Conservation (phyloP, 495 filamentous ascomycete species). For the Neurospora sp. region DNA sequence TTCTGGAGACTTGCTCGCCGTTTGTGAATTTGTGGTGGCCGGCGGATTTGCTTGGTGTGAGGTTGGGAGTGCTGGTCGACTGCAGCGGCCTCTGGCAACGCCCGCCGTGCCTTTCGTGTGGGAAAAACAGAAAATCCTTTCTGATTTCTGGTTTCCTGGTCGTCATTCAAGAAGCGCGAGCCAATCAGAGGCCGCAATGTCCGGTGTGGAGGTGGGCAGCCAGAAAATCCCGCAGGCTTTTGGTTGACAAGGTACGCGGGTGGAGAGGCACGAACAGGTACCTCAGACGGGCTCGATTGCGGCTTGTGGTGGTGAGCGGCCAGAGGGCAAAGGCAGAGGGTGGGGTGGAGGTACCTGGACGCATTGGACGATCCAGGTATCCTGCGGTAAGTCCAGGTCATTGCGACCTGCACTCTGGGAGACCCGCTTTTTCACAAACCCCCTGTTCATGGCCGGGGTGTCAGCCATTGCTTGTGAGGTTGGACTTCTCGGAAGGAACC, state of each 20-base stretch:
- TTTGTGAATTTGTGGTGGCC: not conserved
- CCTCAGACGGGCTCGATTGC: slow-evolving; percentile 8
- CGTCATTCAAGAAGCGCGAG: slow-evolving; percentile 2
- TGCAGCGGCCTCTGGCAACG: not conserved
- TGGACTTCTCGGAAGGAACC: slow-evolving; percentile 8
- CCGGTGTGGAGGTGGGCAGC: slow-evolving; percentile 5
- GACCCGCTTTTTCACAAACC: slow-evolving; percentile 8
- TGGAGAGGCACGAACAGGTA: slow-evolving; percentile 17
- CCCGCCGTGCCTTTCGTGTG: not conserved
- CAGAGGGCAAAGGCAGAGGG: not conserved
- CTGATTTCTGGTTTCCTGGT: not conserved
- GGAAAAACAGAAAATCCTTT: not conserved
- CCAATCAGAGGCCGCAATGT: not conserved
- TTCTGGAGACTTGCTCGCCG: not conserved
- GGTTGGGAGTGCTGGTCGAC: not conserved
- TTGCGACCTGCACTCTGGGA: slow-evolving; percentile 20
- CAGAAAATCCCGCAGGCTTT: slow-evolving; percentile 29
- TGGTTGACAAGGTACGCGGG: slow-evolving; percentile 14
- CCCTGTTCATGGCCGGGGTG: slow-evolving; percentile 1
- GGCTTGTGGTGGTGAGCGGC: not conserved
- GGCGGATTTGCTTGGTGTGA: not conserved
- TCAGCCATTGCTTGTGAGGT: slow-evolving; percentile 8
- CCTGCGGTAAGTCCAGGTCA: slow-evolving; percentile 2
- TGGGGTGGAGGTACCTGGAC: slow-evolving; percentile 15
- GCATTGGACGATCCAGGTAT: slow-evolving; percentile 16